A percentile compares a stretch with the other conserved stretches of the same genome.
Evolutionary conservation across 371 early-diverging fungal species (phyloP).

Genomic region (Syncephalastrum contaminatum): DNA sequence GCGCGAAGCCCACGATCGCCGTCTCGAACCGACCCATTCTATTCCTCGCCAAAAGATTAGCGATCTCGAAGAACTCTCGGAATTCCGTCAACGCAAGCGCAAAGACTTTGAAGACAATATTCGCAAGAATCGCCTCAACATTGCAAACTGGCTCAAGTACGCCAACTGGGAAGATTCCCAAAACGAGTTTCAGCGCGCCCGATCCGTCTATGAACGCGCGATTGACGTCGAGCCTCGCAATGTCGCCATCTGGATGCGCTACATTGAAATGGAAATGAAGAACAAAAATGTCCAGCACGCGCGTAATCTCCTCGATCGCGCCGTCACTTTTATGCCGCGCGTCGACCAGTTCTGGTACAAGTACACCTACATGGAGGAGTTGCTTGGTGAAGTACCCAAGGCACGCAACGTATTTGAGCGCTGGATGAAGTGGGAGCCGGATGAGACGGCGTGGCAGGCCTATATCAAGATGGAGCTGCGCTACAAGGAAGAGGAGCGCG

Average conservation of each 20-base stretch:
- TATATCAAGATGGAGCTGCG: conserved; percentile 93
- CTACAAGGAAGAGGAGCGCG: conserved; percentile 84
- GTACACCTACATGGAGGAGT: conserved; percentile 97
- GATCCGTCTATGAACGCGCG: conserved; percentile 91
- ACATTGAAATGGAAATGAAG: conserved; percentile 97
- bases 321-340: conserved; percentile 86
- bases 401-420: conserved; percentile 95
- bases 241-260: conserved; percentile 87
- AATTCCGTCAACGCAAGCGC: conserved; percentile 87
- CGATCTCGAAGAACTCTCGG: conserved; percentile 90
- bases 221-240: conserved; percentile 88
- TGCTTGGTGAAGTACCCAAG: conserved; percentile 86
- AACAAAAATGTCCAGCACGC: conserved; percentile 90
- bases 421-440: conserved; percentile 98
- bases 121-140: conserved; percentile 78
- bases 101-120: conserved; percentile 94
- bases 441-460: conserved; percentile 89
- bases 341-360: conserved; percentile 98
- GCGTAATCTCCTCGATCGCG: conserved; percentile 93
- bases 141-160: conserved; percentile 94
- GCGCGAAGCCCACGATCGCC: conserved; percentile 91
- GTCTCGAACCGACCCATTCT: conserved; percentile 66
- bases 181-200: conserved; percentile 80
- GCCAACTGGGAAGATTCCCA: conserved; percentile 95
- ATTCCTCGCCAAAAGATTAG: conserved; percentile 90